Evolutionary conservation across 1,284 basidiomycete species (phyloP), one percentile per base, ranked within the genome.

Genomic region (Cryptococcus sp.): DNA sequence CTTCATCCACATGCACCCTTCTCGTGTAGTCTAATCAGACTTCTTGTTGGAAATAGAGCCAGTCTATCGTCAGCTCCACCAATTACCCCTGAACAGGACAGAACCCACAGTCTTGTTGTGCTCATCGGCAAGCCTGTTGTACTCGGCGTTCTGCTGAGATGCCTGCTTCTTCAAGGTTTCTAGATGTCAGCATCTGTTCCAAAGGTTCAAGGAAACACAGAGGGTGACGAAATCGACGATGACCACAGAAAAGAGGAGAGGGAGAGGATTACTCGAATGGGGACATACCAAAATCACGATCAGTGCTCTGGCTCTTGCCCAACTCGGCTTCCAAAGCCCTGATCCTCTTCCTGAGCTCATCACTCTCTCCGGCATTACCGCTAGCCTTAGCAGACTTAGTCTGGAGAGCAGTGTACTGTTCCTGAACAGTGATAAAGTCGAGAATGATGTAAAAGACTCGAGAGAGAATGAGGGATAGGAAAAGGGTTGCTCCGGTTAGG

Each of bases 381-480:
- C 78, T 77, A 45, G 73, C 58, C 50, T 72, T 70, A 41, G 78
- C 74, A 39, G 77, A 72, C 78, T 82, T 78, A 63, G 84, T 82
- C 79, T 92, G 90, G 55, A 94, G 76, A 61, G 87, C 84, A 25
- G 83, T 84, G 67, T 89, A 89, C 66, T 90, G 83, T 66, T 93
- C 91, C 74, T 94, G 90, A 2, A 85, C 82, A 63, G 90, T 84
- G 64, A 96, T 88, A 56, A 96, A 85, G 72, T 96, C 90, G 62
- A 92, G 83, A 51, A 89, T 83, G 70, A 97, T 88, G 76, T 86
- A 87, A 78, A 94, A 94, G 4, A 88, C 91, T 63, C 92, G 86
- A 7, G 91, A 87, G 61, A 97, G 85, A 63, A 96, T 87, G 50
- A 93, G 84, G 16, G 90, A 92, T 31, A 97, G 85, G 85, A 96